Base-by-base conservation (phyloP, 441 rosid genomes). In the Croton laevigatus region DNA sequence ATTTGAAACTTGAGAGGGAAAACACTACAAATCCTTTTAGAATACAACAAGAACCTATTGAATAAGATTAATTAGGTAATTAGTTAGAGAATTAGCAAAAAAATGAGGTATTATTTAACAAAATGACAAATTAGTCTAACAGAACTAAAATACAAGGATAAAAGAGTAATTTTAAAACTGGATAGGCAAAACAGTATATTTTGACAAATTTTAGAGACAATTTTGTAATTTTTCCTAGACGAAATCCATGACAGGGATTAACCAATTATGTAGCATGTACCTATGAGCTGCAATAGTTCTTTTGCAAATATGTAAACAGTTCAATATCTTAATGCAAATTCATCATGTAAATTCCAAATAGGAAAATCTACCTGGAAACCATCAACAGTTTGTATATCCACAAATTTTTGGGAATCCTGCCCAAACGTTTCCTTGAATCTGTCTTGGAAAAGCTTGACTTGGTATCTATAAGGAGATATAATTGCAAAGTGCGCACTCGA, bases 401-500 rank as follows among this genome's bases (percentile, higher is more conserved):
- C 98, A 44, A 87, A 81, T 68, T 85, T 83, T 66, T 81, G 75
- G n/a, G 93, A 85, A 40, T 90, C 97, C 64, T 81, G 82, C 38
- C 93, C 96, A 81, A 94, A 92, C 64, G 79, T 89, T 27, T 90
- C 91, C 75, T 75, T 73, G 57, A 90, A 92, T 76, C 87, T 81
- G 38, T 90, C 89, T 78, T 86, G 88, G 55, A 94, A 82, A 74
- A 86, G 88, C 86, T 92, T 94, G 51, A 94, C 96, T 86, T 94
- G 99, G 84, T 89, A 75, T 76, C 88, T 84, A 80, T 90, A 94
- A 3, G 97, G 99, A 23, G 94, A 89, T 79, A 94, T 88, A 48
- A 92, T 87, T 59, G 97, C 99, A 65, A 90, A 72, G 69, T 91
- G 93, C 38, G 97, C 88, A 79, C 98, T 94, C 70, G 97, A 89